Conservation (phyloP, 805 yeast genomes). For the Kodamaea neixiangensis region DNA sequence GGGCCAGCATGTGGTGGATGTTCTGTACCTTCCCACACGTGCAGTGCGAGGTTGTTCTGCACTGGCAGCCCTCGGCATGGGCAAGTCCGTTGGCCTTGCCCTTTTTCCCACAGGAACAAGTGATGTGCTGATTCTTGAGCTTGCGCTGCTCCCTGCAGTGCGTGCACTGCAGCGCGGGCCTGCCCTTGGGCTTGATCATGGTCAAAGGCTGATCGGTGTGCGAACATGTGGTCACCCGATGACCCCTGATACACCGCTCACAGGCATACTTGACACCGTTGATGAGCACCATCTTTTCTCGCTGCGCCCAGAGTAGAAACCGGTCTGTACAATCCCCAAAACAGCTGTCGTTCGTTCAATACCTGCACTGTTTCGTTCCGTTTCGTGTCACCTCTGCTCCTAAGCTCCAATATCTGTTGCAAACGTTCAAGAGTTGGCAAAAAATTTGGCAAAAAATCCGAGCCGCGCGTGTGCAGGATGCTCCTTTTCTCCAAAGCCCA, state of each 20-base stretch:
- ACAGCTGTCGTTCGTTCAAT: background rate
- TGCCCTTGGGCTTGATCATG: conserved; percentile 94
- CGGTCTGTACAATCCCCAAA: background rate
- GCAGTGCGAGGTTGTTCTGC: conserved; percentile 42
- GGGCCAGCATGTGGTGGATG: conserved; percentile 16
- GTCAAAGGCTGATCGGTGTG: conserved; percentile 89
- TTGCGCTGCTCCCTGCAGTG: conserved; percentile 81
- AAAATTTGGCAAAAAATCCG: background rate
- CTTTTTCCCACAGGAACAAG: conserved; percentile 69
- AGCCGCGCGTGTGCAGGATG: background rate
- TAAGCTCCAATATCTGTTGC: background rate
- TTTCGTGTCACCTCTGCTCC: background rate
- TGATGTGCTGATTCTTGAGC: conserved; percentile 62
- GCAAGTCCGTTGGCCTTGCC: conserved; percentile 38
- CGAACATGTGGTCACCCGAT: conserved; percentile 89
- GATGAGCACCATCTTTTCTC: conserved; percentile 69
- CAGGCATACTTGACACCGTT: conserved; percentile 96
- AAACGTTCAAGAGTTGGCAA: background rate
- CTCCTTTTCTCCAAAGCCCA: conserved; percentile 4
- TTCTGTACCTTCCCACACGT: conserved; percentile 28
- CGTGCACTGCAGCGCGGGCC: conserved; percentile 90
- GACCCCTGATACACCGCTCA: conserved; percentile 94
- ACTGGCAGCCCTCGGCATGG: conserved; percentile 39
- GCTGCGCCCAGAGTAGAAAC: background rate
- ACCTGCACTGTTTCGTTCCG: background rate